These are phyloP conservation scores for Phoma sp. DNA, from an alignment of 2,329 filamentous ascomycete genomes.

Conservation along the genomic window DNA sequence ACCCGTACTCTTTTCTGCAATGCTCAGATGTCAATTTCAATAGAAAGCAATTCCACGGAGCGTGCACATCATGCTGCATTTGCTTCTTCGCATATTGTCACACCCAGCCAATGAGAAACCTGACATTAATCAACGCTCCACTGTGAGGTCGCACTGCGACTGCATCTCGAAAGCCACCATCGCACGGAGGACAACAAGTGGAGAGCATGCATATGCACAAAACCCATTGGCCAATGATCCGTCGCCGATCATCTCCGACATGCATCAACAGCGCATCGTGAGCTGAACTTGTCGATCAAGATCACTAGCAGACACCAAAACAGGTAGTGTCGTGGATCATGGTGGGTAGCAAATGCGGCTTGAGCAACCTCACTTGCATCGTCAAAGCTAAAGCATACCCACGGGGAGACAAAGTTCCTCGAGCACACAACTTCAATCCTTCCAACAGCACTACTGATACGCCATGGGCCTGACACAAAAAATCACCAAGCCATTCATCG, in stretches of 20 bases:
- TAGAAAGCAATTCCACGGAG: background rate
- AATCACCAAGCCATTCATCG: conserved; percentile 37
- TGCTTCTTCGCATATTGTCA: background rate
- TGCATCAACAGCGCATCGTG: conserved; percentile 10
- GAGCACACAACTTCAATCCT: background rate
- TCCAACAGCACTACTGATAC: too few species aligned
- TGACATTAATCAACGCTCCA: background rate
- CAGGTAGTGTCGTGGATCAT: background rate
- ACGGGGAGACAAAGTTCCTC: background rate
- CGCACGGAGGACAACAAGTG: background rate
- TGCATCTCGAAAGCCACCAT: background rate
- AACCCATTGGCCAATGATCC: conserved; percentile 1
- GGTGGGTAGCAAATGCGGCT: conserved; percentile 1
- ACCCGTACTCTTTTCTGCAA: too few species aligned
- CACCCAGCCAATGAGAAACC: background rate
- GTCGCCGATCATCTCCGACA: conserved; percentile 8
- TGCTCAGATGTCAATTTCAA: background rate
- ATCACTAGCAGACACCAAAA: conserved; percentile 1
- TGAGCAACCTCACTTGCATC: background rate
- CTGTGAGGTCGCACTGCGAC: conserved; percentile 1
- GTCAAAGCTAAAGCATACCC: background rate
- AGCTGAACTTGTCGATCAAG: conserved; percentile 10
- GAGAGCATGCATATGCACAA: conserved; percentile 3
- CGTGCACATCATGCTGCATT: background rate
- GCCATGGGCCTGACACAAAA: conserved; percentile 23